Evolutionary conservation across 1,284 basidiomycete genomes (phyloP), one percentile per base, ranked within the genome.

Genomic region (Mycena sp.): DNA sequence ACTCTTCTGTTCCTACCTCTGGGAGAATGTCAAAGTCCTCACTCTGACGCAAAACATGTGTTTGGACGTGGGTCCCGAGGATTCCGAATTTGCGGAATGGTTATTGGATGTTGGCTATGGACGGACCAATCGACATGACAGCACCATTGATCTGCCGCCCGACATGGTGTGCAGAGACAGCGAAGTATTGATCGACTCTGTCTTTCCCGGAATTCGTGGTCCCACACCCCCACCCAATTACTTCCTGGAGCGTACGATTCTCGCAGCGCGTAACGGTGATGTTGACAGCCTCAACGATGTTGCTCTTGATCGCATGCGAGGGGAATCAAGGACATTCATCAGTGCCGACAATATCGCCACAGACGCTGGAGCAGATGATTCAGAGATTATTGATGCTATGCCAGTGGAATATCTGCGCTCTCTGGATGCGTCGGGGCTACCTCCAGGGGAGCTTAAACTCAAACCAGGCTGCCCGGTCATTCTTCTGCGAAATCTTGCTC

Each of bases 41-140:
- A n/a, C n/a, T n/a, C n/a, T n/a, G n/a, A n/a, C n/a, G n/a, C n/a
- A n/a, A n/a, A n/a, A n/a, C n/a, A n/a, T n/a, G 77, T 61, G 72
- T 0, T 69, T 83, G 16, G 69, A 74, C 1, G 48, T 63, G 4
- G 65, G 63, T 4, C 64, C 72, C 58, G 69, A 73, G 6, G 70
- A 60, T 9, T 48, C 64, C 44, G 21, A 61, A 0, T 83, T 80
- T 74, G 72, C 80, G 11, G 21, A 73, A 6, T 82, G 79, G 74
- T 71, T 84, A 0, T 62, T 81, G 0, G 72, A 82, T 6, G 68
- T 85, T 56, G 82, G 81, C 0, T 69, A 77, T 72, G 82, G 80
- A 1, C 30, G 57, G 6, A 67, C 69, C 41, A 55, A 69, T 28
- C 58, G 65, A 37, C 43, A 60, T 6, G 67, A 71, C 41, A 60